Percentiles rank a stretch among this genome's conserved stretches.
phyloP scores from a whole-genome alignment of 2,329 filamentous ascomycete genomes.

The Pyrenophora seminiperda region DNA sequence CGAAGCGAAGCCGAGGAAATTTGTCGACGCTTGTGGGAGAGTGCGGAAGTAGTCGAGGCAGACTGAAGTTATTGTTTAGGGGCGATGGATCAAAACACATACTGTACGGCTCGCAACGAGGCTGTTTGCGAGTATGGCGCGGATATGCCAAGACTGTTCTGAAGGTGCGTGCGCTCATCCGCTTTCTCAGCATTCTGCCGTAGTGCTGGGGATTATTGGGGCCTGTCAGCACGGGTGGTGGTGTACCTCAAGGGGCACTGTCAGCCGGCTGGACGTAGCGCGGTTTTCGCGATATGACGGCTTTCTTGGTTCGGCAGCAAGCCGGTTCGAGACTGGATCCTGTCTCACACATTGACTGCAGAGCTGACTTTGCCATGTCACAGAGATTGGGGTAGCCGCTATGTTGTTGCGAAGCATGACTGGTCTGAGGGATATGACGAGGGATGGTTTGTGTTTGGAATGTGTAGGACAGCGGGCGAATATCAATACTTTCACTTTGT shows the following conservation, averaged over 20 bases:
- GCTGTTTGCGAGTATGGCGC: slow-evolving; percentile 10
- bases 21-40: slow-evolving; percentile 50
- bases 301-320: not conserved
- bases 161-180: slow-evolving; percentile 11
- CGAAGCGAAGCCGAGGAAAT: slow-evolving; percentile 48
- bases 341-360: not conserved
- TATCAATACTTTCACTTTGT: slow-evolving; percentile 1
- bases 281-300: not conserved
- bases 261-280: not conserved
- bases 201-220: not conserved
- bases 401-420: too few relatives aligned
- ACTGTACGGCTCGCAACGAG: slow-evolving; percentile 7
- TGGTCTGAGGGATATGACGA: not conserved
- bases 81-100: slow-evolving; percentile 11
- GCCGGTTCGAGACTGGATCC: not conserved
- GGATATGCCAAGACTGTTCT: slow-evolving; percentile 3
- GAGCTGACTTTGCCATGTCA: not conserved
- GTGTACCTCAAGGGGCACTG: slow-evolving; percentile 1
- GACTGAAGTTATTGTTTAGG: slow-evolving; percentile 32
- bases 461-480: not conserved
- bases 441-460: not conserved
- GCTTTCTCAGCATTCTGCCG: slow-evolving; percentile 4
- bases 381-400: not conserved
- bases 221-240: slow-evolving; percentile 1
- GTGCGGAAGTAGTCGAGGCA: slow-evolving; percentile 43